Conservation (phyloP, 805 yeast genomes). For the Wickerhamiella vanderwaltii region DNA sequence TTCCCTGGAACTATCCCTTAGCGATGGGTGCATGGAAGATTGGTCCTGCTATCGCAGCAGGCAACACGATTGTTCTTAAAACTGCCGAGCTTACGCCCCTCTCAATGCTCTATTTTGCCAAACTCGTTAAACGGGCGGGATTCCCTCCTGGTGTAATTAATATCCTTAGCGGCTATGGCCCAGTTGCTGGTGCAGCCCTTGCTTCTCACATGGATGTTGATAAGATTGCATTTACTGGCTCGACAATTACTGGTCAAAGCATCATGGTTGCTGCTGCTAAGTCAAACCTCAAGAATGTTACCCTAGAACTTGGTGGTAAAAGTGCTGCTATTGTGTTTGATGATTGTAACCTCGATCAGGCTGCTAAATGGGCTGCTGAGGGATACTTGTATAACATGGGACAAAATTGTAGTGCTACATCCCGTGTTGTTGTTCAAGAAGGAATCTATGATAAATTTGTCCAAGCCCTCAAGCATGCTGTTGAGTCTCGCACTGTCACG, state of each 20-base stretch:
- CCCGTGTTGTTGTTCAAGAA: constrained; percentile 80
- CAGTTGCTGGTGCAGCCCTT: constrained; percentile 52
- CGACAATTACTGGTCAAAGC: constrained; percentile 74
- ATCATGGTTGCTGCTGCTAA: constrained; percentile 64
- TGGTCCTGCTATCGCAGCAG: constrained; percentile 74
- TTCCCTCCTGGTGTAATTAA: constrained; percentile 69
- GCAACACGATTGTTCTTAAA: constrained; percentile 60
- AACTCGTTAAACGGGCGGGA: constrained; percentile 49
- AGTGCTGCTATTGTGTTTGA: constrained; percentile 80
- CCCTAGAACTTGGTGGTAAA: constrained; percentile 92
- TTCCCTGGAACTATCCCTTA: constrained; percentile 65
- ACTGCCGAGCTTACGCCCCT: constrained; percentile 69
- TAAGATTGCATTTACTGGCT: constrained; percentile 90
- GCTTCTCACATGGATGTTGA: constrained; percentile 54
- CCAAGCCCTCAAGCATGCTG: constrained; percentile 31
- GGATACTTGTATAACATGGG: constrained; percentile 91
- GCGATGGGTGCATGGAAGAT: constrained; percentile 70
- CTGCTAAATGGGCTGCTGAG: constrained; percentile 57
- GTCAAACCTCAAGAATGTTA: constrained; percentile 65
- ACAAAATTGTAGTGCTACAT: constrained; percentile 91
- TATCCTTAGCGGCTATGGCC: constrained; percentile 58
- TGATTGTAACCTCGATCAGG: constrained; percentile 69
- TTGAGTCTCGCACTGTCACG: constrained; percentile 25
- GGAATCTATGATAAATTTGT: constrained; percentile 65
- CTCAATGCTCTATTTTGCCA: constrained; percentile 50